Percentiles rank a stretch among this genome's conserved stretches.
phyloP scores from a whole-genome alignment of 2,329 filamentous ascomycete species.

The Neocucurbitaria cava region DNA sequence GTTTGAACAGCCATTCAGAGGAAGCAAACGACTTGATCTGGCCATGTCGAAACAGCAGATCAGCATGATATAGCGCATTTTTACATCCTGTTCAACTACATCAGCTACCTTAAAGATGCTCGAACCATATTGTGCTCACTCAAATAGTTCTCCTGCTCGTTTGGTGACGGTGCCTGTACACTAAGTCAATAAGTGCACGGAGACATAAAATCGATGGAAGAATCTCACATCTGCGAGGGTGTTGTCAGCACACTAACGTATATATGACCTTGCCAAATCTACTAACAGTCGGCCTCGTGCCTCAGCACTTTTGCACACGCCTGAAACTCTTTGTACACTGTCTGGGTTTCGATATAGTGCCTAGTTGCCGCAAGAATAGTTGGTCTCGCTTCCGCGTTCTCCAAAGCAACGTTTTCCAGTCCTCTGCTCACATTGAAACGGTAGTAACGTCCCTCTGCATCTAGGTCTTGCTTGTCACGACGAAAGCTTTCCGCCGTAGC shows the following conservation, averaged over 20 bases:
- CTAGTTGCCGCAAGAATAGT: neutral
- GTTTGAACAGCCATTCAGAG: neutral
- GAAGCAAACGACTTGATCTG: constrained; percentile 1
- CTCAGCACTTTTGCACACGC: neutral
- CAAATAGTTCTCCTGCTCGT: neutral
- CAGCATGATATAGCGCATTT: neutral
- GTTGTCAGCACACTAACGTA: neutral
- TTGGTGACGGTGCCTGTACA: neutral
- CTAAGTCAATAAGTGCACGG: neutral
- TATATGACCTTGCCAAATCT: neutral
- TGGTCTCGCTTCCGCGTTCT: neutral
- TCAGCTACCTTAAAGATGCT: neutral
- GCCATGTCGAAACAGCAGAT: neutral
- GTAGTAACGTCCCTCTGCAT: neutral
- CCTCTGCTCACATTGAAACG: neutral
- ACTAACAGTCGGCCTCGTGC: neutral
- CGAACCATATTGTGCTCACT: neutral
- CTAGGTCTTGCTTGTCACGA: neutral
- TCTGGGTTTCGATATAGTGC: neutral
- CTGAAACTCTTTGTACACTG: neutral
- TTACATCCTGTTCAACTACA: neutral
- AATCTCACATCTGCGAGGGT: neutral
- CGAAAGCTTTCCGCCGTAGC: neutral
- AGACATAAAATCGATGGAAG: neutral
- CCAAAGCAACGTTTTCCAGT: neutral